Conservation (phyloP, 176 grass and related monocot genomes). For the Oryza meyeriana region DNA sequence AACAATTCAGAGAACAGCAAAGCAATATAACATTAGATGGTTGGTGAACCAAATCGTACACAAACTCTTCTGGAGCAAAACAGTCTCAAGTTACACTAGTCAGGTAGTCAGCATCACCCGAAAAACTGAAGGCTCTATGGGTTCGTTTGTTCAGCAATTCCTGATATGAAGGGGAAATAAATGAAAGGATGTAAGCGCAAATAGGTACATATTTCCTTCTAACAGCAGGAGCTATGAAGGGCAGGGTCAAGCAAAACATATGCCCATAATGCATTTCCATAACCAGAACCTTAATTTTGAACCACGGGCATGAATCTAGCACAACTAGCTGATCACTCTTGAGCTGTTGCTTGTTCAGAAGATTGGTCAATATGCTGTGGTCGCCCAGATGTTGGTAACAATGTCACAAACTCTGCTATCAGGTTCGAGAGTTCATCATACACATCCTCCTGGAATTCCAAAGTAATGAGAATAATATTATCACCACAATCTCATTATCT, state of each 20-base stretch:
- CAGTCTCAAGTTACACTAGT: background rate
- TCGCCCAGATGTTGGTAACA: background rate
- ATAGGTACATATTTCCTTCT: background rate
- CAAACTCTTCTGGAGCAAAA: background rate
- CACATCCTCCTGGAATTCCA: conserved; percentile 48
- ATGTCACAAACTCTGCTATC: conserved; percentile 52
- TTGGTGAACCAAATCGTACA: background rate
- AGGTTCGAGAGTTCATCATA: conserved; percentile 42
- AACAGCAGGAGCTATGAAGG: background rate
- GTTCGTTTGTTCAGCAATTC: background rate
- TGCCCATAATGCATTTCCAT: conserved; percentile 3
- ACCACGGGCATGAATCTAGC: conserved; percentile 18
- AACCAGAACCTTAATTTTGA: background rate
- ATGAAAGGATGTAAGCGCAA: background rate
- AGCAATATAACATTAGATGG: background rate
- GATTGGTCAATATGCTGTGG: conserved; percentile 6
- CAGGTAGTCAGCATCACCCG: background rate
- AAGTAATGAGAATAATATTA: background rate
- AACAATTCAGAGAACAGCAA: background rate
- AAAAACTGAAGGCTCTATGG: background rate
- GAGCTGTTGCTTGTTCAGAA: conserved; percentile 15
- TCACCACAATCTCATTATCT: background rate
- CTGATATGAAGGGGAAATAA: background rate
- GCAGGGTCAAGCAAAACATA: background rate
- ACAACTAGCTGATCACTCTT: background rate